Evolutionary conservation across 2,329 filamentous ascomycete species (phyloP).

Genomic region (Metarhizium humberi): DNA sequence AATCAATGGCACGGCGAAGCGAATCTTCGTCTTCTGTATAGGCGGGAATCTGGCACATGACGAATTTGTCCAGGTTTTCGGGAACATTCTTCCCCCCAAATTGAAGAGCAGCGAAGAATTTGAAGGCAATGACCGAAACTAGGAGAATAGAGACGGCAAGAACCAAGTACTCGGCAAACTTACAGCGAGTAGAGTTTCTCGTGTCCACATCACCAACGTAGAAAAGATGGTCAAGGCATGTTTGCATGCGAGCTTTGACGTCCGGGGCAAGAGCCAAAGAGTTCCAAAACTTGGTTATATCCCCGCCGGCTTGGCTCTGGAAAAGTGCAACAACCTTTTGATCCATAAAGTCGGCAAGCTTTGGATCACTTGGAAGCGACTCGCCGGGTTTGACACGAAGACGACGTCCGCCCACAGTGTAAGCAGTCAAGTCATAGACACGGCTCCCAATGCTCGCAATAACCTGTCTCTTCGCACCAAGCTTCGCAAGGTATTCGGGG

Average conservation of each 20-base stretch:
- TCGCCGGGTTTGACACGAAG: slow-evolving; percentile 48
- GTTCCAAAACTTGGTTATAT: slow-evolving; percentile 79
- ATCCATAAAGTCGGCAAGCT: slow-evolving; percentile 74
- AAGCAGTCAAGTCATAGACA: slow-evolving; percentile 85
- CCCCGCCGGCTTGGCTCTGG: slow-evolving; percentile 61
- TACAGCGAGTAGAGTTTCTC: slow-evolving; percentile 72
- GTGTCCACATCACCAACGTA: slow-evolving; percentile 90
- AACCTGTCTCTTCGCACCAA: slow-evolving; percentile 52
- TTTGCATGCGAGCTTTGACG: slow-evolving; percentile 59
- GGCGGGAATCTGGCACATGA: slow-evolving; percentile 94
- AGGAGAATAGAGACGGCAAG: slow-evolving; percentile 76
- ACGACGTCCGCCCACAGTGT: slow-evolving; percentile 64
- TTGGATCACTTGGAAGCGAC: slow-evolving; percentile 31
- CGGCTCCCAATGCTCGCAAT: slow-evolving; percentile 71
- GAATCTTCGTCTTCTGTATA: slow-evolving; percentile 99
- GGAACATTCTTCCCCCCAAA: slow-evolving; percentile 86
- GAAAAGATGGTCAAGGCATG: slow-evolving; percentile 89
- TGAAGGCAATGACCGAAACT: slow-evolving; percentile 78
- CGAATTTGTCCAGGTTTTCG: slow-evolving; percentile 95
- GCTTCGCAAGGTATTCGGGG: slow-evolving; percentile 61
- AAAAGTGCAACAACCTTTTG: slow-evolving; percentile 66
- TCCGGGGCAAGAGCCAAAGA: slow-evolving; percentile 49
- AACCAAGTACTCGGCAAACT: slow-evolving; percentile 84
- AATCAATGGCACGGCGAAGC: slow-evolving; percentile 92
- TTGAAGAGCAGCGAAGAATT: slow-evolving; percentile 92